Conservation (phyloP, 306 rosid genomes). For the Prunus salicina region DNA sequence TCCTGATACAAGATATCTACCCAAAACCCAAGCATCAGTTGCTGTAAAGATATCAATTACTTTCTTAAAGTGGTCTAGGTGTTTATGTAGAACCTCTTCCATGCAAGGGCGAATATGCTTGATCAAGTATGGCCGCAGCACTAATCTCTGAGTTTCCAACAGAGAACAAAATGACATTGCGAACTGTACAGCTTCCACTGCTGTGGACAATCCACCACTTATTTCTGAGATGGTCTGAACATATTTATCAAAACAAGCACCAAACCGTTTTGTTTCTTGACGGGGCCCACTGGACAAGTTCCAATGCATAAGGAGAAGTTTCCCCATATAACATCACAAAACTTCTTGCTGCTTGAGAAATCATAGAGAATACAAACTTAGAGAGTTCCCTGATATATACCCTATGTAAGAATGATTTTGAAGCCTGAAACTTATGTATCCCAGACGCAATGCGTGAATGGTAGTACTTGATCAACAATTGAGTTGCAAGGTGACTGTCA, state of each 20-base stretch:
- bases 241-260: slow-evolving; percentile 41
- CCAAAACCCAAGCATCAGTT: slow-evolving; percentile 64
- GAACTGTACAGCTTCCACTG: slow-evolving; percentile 41
- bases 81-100: slow-evolving; percentile 51
- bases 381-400: slow-evolving; percentile 48
- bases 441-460: slow-evolving; percentile 42
- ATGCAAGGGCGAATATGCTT: slow-evolving; percentile 45
- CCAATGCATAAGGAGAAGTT: slow-evolving; percentile 43
- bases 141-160: slow-evolving; percentile 50
- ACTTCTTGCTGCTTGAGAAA: slow-evolving; percentile 64
- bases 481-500: slow-evolving; percentile 46
- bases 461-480: slow-evolving; percentile 50
- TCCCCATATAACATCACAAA: slow-evolving; percentile 58
- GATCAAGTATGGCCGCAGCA: slow-evolving; percentile 47
- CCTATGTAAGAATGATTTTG: slow-evolving; percentile 35
- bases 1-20: slow-evolving; percentile 60
- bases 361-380: slow-evolving; percentile 59
- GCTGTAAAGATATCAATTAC: slow-evolving; percentile 49
- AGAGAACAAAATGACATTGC: slow-evolving; percentile 54
- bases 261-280: slow-evolving; percentile 51
- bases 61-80: slow-evolving; percentile 57
- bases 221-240: slow-evolving; percentile 36
- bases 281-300: slow-evolving; percentile 45
- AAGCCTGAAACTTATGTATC: slow-evolving; percentile 31
- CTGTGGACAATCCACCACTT: slow-evolving; percentile 46